Conservation (phyloP, 225 moss, liverwort and hornwort genomes). For the Sphagnum tenellum region DNA sequence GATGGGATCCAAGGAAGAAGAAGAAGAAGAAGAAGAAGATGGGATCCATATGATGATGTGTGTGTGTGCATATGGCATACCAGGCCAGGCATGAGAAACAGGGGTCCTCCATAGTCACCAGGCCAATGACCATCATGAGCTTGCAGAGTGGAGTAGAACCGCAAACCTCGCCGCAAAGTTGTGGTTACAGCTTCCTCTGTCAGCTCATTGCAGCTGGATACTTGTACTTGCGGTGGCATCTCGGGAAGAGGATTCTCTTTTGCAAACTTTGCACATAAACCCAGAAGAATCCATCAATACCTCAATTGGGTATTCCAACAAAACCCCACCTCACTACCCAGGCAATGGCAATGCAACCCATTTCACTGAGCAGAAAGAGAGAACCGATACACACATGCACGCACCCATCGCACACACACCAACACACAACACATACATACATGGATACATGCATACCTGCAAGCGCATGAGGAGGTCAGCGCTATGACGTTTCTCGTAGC, state of each 20-base stretch:
- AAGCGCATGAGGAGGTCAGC: slow-evolving; percentile 80
- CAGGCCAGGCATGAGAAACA: slow-evolving; percentile 97
- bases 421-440: too few relatives aligned
- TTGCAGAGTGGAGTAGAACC: slow-evolving; percentile 84
- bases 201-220: slow-evolving; percentile 30
- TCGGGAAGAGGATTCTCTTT: slow-evolving; percentile 55
- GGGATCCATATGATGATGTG: neutral
- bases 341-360: neutral
- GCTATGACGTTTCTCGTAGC: slow-evolving; percentile 69
- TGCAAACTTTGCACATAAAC: slow-evolving; percentile 40
- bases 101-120: slow-evolving; percentile 94
- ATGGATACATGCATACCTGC: slow-evolving; percentile 32
- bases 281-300: too few relatives aligned
- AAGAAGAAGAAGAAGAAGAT: neutral
- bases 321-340: neutral
- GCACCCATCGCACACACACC: too few relatives aligned
- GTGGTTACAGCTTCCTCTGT: slow-evolving; percentile 51
- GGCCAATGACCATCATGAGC: slow-evolving; percentile 94
- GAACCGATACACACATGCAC: too few relatives aligned
- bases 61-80: slow-evolving; percentile 19
- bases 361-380: neutral
- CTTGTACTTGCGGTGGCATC: slow-evolving; percentile 43
- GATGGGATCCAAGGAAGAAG: neutral
- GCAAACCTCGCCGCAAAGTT: slow-evolving; percentile 57
- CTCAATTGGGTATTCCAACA: neutral